Conservation (phyloP, 1,284 basidiomycete genomes). For the Xerocomus nothofagi region DNA sequence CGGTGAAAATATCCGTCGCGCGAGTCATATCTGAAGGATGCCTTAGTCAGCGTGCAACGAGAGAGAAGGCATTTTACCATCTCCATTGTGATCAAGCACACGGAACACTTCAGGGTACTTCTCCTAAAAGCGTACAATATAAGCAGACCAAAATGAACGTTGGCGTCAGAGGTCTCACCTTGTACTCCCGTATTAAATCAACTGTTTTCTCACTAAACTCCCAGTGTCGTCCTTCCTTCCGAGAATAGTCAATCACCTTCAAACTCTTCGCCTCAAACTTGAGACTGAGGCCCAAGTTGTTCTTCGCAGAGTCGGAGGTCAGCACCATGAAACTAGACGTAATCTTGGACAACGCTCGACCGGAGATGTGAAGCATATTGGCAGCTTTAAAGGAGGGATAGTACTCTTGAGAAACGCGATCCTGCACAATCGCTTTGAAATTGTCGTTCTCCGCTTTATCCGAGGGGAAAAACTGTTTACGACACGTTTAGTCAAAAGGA, state of each 20-base stretch:
- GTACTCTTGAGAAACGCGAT: conserved; percentile 60
- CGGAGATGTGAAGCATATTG: conserved; percentile 68
- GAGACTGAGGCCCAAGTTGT: conserved; percentile 90
- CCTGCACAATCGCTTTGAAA: conserved; percentile 68
- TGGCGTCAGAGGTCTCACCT: conserved; percentile 41
- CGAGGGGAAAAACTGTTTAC: conserved; percentile 76
- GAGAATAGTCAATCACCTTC: conserved; percentile 94
- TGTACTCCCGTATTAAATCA: conserved; percentile 82
- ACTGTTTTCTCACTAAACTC: conserved; percentile 92
- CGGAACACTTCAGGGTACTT: conserved; percentile 83
- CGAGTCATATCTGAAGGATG: conserved; percentile 64
- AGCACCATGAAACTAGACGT: conserved; percentile 92
- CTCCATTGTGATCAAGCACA: conserved; percentile 63
- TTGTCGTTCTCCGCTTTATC: conserved; percentile 78
- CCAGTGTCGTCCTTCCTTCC: conserved; percentile 85
- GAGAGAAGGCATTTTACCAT: conserved; percentile 45
- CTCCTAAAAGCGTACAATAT: conserved; percentile 38
- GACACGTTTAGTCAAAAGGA: conserved; percentile 6
- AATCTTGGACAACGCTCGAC: conserved; percentile 82
- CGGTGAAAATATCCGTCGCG: conserved; percentile 72
- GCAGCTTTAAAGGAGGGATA: conserved; percentile 75
- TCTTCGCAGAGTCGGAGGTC: conserved; percentile 72
- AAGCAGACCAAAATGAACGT: neutral
- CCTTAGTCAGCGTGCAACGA: conserved; percentile 9
- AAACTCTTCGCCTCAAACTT: conserved; percentile 97